Conservation (phyloP, 1,139 yeast species). For the Scheffersomyces lignicola region DNA sequence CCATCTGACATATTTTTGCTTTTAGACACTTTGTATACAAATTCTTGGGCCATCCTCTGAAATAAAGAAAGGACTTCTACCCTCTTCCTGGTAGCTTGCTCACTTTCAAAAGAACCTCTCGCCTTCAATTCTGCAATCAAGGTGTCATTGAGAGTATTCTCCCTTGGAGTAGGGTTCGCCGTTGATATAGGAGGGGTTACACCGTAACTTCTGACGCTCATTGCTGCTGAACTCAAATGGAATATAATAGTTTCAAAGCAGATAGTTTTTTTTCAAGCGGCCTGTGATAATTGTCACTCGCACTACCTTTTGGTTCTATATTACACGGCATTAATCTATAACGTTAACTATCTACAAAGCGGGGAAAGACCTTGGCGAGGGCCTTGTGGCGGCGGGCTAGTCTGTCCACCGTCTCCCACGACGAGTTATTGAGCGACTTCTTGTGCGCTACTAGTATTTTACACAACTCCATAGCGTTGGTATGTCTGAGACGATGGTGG, state of each 20-base stretch:
- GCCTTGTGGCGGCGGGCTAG: too few species aligned
- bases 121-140: conserved; percentile 75
- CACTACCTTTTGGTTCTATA: too few species aligned
- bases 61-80: conserved; percentile 68
- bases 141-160: conserved; percentile 69
- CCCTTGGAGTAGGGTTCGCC: conserved; percentile 82
- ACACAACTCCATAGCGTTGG: conserved; percentile 16
- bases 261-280: too few species aligned
- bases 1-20: conserved; percentile 93
- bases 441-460: too few species aligned
- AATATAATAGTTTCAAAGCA: conserved; percentile 1
- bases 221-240: conserved; percentile 6
- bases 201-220: conserved; percentile 53
- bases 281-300: too few species aligned
- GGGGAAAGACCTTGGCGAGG: too few species aligned
- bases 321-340: too few species aligned
- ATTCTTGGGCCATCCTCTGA: conserved; percentile 73
- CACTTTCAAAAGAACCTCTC: conserved; percentile 90
- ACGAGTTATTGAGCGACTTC: too few species aligned
- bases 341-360: too few species aligned
- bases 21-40: conserved; percentile 78
- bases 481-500: conserved; percentile 16
- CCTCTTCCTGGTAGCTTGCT: conserved; percentile 75
- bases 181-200: conserved; percentile 88
- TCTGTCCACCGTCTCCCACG: too few species aligned